A percentile compares a stretch with the other conserved stretches of the same genome.
Conservation (phyloP, 2,329 filamentous ascomycete species). For the Phoma herbarum region DNA sequence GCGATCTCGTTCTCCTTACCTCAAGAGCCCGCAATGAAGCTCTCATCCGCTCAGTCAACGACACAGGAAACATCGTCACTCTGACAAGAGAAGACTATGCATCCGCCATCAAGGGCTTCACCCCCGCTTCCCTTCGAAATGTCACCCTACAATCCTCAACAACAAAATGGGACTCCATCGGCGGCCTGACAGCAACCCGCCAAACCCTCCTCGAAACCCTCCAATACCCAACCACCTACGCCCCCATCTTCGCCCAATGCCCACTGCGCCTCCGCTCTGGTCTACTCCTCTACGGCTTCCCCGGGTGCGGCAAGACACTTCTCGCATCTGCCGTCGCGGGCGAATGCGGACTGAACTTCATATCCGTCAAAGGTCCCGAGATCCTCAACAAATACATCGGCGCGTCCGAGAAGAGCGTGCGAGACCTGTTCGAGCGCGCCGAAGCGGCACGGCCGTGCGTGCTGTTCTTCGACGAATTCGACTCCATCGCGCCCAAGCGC, state of each 20-base stretch:
- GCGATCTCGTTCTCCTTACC: slow-evolving; percentile 85
- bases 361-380: slow-evolving; percentile 96
- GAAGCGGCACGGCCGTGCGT: slow-evolving; percentile 91
- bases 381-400: slow-evolving; percentile 99
- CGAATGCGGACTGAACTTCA: slow-evolving; percentile 97
- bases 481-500: slow-evolving; percentile 95
- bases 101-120: slow-evolving; percentile 87
- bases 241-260: slow-evolving; percentile 95
- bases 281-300: slow-evolving; percentile 90
- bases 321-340: slow-evolving; percentile 96
- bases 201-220: slow-evolving; percentile 93
- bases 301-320: slow-evolving; percentile 95
- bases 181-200: slow-evolving; percentile 84
- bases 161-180: slow-evolving; percentile 91
- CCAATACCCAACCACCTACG: slow-evolving; percentile 97
- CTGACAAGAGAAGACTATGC: slow-evolving; percentile 81
- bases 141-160: slow-evolving; percentile 93
- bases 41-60: slow-evolving; percentile 79
- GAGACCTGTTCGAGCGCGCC: slow-evolving; percentile 93
- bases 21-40: slow-evolving; percentile 90
- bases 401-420: slow-evolving; percentile 93
- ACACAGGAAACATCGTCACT: slow-evolving; percentile 59
- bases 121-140: slow-evolving; percentile 91
- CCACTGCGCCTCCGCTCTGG: slow-evolving; percentile 94
- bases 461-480: slow-evolving; percentile 98